A percentile compares a stretch with the other conserved stretches of the same genome.
Evolutionary conservation across 805 yeast genomes (phyloP).

Genomic region (Candida rishiriensis): DNA sequence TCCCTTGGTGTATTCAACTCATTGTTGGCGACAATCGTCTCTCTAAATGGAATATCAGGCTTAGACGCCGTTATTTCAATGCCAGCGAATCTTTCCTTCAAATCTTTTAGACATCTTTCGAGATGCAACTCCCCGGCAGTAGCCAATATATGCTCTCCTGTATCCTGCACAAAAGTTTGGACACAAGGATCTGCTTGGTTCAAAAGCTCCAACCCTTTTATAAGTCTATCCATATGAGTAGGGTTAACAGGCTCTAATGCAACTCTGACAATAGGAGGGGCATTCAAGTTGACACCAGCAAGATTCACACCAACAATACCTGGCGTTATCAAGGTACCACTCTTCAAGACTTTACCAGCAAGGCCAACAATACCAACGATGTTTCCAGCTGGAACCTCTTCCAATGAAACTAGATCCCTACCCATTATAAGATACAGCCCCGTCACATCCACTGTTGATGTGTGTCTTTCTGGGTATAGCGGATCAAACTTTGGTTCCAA

Average conservation of each 20-base stretch:
- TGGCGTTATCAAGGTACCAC: constrained; percentile 71
- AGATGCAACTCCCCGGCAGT: constrained; percentile 97
- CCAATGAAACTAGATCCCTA: constrained; percentile 71
- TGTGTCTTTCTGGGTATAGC: constrained; percentile 47
- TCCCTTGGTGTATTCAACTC: constrained; percentile 46
- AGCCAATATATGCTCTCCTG: constrained; percentile 89
- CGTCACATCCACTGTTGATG: constrained; percentile 54
- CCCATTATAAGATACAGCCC: constrained; percentile 88
- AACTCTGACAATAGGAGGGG: constrained; percentile 91
- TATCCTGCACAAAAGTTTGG: constrained; percentile 76
- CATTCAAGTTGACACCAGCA: constrained; percentile 68
- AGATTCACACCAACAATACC: constrained; percentile 61
- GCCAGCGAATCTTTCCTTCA: constrained; percentile 87
- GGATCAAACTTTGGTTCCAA: constrained; percentile 90
- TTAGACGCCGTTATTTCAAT: constrained; percentile 81
- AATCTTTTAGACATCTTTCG: constrained; percentile 89
- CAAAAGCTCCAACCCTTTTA: constrained; percentile 69
- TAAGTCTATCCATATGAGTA: constrained; percentile 68
- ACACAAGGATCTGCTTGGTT: constrained; percentile 95
- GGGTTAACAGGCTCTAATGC: constrained; percentile 96
- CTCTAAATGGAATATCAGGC: constrained; percentile 93
- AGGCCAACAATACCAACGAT: constrained; percentile 93
- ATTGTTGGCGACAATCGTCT: constrained; percentile 56
- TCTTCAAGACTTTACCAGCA: constrained; percentile 75
- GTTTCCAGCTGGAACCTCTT: constrained; percentile 88